phyloP scores from a whole-genome alignment of 768 basidiomycete species.

The Phlegmacium glaucopus region DNA sequence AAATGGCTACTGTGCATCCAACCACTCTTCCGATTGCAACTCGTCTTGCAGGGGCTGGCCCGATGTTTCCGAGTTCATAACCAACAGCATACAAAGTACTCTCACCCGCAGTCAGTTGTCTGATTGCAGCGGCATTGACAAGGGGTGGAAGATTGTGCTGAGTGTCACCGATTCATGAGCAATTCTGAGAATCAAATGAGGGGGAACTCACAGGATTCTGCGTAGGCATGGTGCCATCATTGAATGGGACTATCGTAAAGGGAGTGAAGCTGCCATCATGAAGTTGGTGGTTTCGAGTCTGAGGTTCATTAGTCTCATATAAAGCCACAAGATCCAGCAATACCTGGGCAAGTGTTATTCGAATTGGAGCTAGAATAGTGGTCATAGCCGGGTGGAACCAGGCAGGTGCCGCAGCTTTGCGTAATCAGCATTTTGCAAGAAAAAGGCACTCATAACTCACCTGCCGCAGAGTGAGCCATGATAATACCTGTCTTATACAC shows the following conservation, averaged over 20 bases:
- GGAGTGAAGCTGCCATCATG: constrained; percentile 7
- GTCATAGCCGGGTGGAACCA: constrained; percentile 12
- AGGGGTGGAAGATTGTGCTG: too few species aligned
- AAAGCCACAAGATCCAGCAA: background rate
- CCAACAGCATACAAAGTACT: too few species aligned
- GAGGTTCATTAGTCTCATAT: background rate
- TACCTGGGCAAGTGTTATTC: constrained; percentile 1
- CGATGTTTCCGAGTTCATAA: too few species aligned
- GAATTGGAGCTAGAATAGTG: constrained; percentile 1
- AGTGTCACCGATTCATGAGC: too few species aligned
- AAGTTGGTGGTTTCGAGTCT: constrained; percentile 3
- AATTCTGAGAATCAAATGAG: background rate
- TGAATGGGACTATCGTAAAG: constrained; percentile 13
- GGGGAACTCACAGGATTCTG: constrained; percentile 10
- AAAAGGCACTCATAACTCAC: background rate
- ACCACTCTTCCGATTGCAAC: too few species aligned
- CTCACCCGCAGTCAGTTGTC: too few species aligned
- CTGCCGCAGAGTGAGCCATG: background rate
- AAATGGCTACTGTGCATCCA: too few species aligned
- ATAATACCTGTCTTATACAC: constrained; percentile 1
- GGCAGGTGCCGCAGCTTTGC: constrained; percentile 9
- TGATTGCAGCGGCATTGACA: too few species aligned
- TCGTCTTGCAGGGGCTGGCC: too few species aligned
- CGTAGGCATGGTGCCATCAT: constrained; percentile 12
- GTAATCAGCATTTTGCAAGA: constrained; percentile 11